Percentiles rank a stretch among this genome's conserved stretches.
Evolutionary conservation across 306 rosid genomes (phyloP).

Genomic region (barrel medic (Medicago truncatula)): MtrunA17r5.0-ANR NC_053045.1:29891001-29891500

Average conservation of each 20-base stretch:
- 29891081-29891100: slow-evolving; percentile 75
- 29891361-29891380: background rate
- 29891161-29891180: background rate
- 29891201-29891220: slow-evolving; percentile 19
- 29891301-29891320: background rate
- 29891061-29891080: slow-evolving; percentile 69
- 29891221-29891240: background rate
- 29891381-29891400: slow-evolving; percentile 3
- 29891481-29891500: slow-evolving; percentile 10
- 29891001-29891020: slow-evolving; percentile 11
- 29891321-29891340: background rate
- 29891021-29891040: slow-evolving; percentile 79
- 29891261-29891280: background rate
- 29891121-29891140: slow-evolving; percentile 34
- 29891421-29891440: background rate
- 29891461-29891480: slow-evolving; percentile 11
- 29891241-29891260: slow-evolving; percentile 13
- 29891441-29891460: slow-evolving; percentile 10
- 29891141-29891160: background rate
- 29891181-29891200: background rate
- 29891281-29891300: background rate
- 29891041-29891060: slow-evolving; percentile 72
- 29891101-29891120: slow-evolving; percentile 44
- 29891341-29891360: too few relatives aligned
- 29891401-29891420: background rate